A percentile compares a stretch with the other conserved stretches of the same genome.
Conservation (phyloP, 306 rosid genomes). For the Crotalaria pallida region DNA sequence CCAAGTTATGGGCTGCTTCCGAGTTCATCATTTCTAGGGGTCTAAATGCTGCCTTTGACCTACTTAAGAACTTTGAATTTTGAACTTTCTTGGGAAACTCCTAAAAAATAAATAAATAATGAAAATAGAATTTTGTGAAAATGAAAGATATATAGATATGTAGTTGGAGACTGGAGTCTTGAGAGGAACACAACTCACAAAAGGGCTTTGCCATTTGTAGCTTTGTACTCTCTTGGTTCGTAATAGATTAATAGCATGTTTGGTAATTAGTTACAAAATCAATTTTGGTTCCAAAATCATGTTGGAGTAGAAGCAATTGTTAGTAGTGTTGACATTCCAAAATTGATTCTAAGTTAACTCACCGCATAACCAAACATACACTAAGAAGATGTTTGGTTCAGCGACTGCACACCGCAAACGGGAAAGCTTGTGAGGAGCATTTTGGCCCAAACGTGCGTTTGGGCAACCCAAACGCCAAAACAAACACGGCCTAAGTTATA, state of each 20-base stretch:
- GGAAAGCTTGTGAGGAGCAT: too few relatives aligned
- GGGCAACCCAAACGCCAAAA: too few relatives aligned
- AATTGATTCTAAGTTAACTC: too few relatives aligned
- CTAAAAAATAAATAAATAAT: background rate
- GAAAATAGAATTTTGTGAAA: background rate
- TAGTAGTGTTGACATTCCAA: too few relatives aligned
- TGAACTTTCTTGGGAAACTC: constrained; percentile 9
- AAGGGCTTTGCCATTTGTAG: background rate
- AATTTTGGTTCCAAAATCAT: too few relatives aligned
- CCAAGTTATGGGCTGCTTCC: constrained; percentile 66
- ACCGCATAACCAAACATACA: too few relatives aligned
- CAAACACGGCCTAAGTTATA: too few relatives aligned
- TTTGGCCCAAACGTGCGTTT: too few relatives aligned
- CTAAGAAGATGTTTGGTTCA: too few relatives aligned
- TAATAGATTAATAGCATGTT: background rate
- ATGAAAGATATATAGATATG: background rate
- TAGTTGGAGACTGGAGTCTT: background rate
- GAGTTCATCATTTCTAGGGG: constrained; percentile 53
- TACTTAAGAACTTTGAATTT: constrained; percentile 13
- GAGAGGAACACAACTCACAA: background rate
- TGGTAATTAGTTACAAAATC: too few relatives aligned
- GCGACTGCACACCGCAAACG: too few relatives aligned
- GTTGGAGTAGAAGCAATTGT: too few relatives aligned
- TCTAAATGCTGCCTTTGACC: constrained; percentile 34
- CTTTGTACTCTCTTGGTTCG: constrained; percentile 5